Conservation (phyloP, 257 asterid species). For the Cynanchum wilfordii region DNA sequence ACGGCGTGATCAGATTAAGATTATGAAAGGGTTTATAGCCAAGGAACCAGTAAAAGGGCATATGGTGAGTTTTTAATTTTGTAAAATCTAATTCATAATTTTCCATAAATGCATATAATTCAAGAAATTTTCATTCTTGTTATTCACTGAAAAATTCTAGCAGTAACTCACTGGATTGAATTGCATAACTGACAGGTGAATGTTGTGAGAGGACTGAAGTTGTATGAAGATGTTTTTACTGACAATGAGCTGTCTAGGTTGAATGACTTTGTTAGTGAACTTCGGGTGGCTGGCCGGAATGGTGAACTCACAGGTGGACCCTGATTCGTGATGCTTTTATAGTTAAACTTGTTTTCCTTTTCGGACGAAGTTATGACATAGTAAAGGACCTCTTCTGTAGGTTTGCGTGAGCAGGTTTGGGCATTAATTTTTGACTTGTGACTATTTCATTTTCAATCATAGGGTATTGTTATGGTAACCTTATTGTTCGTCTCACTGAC, state of each 20-base stretch:
- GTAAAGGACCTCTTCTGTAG: slow-evolving; percentile 67
- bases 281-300: slow-evolving; percentile 88
- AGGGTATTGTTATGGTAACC: neutral
- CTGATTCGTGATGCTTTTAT: slow-evolving; percentile 84
- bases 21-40: slow-evolving; percentile 79
- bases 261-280: slow-evolving; percentile 74
- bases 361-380: slow-evolving; percentile 74
- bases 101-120: neutral
- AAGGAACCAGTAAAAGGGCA: slow-evolving; percentile 91
- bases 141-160: neutral
- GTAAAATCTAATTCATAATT: neutral
- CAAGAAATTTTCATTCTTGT: neutral
- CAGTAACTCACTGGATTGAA: slow-evolving; percentile 9
- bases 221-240: slow-evolving; percentile 73
- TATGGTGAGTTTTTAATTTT: slow-evolving; percentile 49
- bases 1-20: slow-evolving; percentile 65
- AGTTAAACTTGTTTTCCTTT: slow-evolving; percentile 73
- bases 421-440: slow-evolving; percentile 40
- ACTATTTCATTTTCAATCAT: slow-evolving; percentile 16
- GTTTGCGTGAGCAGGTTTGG: slow-evolving; percentile 72
- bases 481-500: neutral
- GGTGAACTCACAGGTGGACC: slow-evolving; percentile 99
- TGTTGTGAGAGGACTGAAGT: slow-evolving; percentile 90
- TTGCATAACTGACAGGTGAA: slow-evolving; percentile 55
- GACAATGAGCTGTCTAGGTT: slow-evolving; percentile 70